Evolutionary conservation across 164 flowering plant species (phyloP), one percentile per base, ranked within the genome.

Genomic region (Annona cherimola): DNA sequence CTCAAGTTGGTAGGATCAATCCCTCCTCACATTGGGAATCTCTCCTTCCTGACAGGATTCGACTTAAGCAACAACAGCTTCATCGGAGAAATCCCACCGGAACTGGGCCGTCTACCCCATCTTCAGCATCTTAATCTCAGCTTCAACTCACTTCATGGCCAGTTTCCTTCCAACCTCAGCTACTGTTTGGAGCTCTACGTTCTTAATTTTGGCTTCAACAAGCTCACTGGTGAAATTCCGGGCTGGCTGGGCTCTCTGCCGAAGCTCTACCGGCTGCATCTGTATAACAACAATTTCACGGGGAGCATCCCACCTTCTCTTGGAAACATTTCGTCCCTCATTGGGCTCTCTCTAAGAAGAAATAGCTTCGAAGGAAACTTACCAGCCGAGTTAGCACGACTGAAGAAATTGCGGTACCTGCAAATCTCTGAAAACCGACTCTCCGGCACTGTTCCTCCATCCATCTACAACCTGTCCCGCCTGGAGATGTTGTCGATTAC

Each of bases 1-100:
- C 71, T 64, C 0, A 35, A 69, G 1, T 43, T 86, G 5, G 16
- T 19, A 0, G 87, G 87, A 3, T 0, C 81, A 9, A 67, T 86
- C 4, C 71, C 73, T 66, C 85, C 89, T 1, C 71, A 71, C 9
- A 67, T 85, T 12, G 84, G 79, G 5, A 86, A 86, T 20, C 83
- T 86, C 46, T 76, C 85, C 18, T 83, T 77, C 69, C 86, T 86
- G 1, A n/a, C 9, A 8, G 70, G 71, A 40, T 77, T 86, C 61
- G 59, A 81, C 6, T 78, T 86, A 2, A 76, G 75, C 45, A 59
- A 75, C 55, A 86, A 86, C 73, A 57, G 59, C 11, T 69, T 86
- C 2, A n/a, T 3, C 2, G 86, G 86, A 9, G 8, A 63, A 14
- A 9, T 86, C 67, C 86, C 89, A 0, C 12, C 43, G 4, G 61